These are phyloP conservation scores for Nakazawaea ernobii DNA, from an alignment of 805 yeast species.

Conservation along the genomic window DNA sequence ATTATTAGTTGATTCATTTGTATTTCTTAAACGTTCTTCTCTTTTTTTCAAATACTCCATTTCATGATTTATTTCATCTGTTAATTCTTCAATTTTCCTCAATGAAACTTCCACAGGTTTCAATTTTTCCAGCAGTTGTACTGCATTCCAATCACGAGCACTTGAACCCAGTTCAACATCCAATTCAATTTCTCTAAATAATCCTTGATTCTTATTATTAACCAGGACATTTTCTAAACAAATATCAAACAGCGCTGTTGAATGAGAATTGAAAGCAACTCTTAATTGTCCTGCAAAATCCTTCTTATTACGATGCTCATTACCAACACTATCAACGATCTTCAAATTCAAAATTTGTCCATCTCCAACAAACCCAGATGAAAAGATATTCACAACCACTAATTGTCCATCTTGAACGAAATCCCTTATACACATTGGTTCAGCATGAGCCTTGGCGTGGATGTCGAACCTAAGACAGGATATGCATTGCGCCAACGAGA, in stretches of 20 bases:
- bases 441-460: not conserved
- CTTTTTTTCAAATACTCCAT: slow-evolving; percentile 79
- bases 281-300: slow-evolving; percentile 68
- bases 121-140: slow-evolving; percentile 88
- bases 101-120: slow-evolving; percentile 90
- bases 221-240: slow-evolving; percentile 71
- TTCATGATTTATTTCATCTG: slow-evolving; percentile 75
- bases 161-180: slow-evolving; percentile 94
- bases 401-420: slow-evolving; percentile 79
- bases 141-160: slow-evolving; percentile 96
- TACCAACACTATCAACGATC: slow-evolving; percentile 75
- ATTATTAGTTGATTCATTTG: slow-evolving; percentile 92
- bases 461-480: slow-evolving; percentile 7
- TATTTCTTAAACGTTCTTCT: slow-evolving; percentile 91
- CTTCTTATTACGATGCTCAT: slow-evolving; percentile 73
- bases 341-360: slow-evolving; percentile 73
- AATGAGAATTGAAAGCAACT: slow-evolving; percentile 80
- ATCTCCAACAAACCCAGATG: slow-evolving; percentile 75
- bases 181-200: slow-evolving; percentile 72
- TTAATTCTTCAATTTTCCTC: slow-evolving; percentile 78
- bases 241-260: slow-evolving; percentile 81
- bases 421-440: slow-evolving; percentile 85
- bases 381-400: slow-evolving; percentile 76
- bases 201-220: slow-evolving; percentile 33
- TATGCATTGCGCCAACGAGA: not conserved